Evolutionary conservation across 352 stramenopile species (phyloP).

Genomic region (Achlya hypogyna): DNA sequence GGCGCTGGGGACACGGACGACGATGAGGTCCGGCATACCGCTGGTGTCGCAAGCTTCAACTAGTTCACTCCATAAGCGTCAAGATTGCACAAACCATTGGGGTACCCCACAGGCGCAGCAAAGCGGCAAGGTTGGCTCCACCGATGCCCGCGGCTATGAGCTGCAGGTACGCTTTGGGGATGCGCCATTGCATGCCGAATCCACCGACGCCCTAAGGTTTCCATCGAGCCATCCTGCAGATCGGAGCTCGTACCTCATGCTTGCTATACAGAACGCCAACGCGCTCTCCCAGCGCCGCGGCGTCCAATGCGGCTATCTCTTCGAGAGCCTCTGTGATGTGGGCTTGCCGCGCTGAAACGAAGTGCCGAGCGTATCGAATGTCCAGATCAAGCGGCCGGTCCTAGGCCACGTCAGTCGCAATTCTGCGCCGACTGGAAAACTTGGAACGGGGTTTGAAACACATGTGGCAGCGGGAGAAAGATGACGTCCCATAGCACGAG

Average conservation of each 20-base stretch:
- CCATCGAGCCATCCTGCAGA: background rate
- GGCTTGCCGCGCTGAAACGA: background rate
- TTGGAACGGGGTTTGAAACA: slow-evolving; percentile 85
- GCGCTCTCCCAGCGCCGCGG: background rate
- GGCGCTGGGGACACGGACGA: slow-evolving; percentile 31
- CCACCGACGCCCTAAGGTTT: background rate
- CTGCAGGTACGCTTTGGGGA: background rate
- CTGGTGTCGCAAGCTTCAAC: slow-evolving; percentile 25
- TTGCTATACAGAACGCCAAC: background rate
- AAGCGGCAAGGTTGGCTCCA: background rate
- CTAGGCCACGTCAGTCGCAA: background rate
- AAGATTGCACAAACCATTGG: background rate
- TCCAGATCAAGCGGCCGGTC: slow-evolving; percentile 10
- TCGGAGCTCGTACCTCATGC: background rate
- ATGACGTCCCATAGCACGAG: slow-evolving; percentile 86
- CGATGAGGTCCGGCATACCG: slow-evolving; percentile 54
- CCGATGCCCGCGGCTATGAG: background rate
- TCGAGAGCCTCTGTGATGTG: slow-evolving; percentile 5
- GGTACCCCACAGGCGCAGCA: slow-evolving; percentile 1
- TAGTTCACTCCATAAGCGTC: slow-evolving; percentile 1
- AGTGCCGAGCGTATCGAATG: background rate
- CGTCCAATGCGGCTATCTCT: background rate
- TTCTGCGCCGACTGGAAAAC: slow-evolving; percentile 31
- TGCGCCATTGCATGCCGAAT: background rate
- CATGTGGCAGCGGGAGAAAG: slow-evolving; percentile 52